Base-by-base conservation (phyloP, 441 rosid genomes). In the Omphalea diandra region DNA sequence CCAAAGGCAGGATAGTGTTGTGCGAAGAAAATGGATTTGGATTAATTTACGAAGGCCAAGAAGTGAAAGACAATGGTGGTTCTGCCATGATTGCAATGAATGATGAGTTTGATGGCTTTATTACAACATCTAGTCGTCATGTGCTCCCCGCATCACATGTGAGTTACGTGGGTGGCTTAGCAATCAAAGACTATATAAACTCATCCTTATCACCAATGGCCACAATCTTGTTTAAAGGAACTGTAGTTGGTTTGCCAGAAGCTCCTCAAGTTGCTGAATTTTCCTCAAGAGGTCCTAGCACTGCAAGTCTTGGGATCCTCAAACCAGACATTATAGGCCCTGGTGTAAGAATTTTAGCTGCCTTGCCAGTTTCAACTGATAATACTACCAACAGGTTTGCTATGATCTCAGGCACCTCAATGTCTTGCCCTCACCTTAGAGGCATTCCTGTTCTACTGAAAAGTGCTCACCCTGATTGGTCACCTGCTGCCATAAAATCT, bases 391-490 rank as follows among this genome's bases (percentile, higher is more conserved):
- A 78, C 81, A 61, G 43, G 33, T 86, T 78, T 60, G 72, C 46
- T 49, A 71, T 72, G 0, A 57, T 70, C 31, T 85, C 88, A 1
- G 90, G 88, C 7, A 86, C 94, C 1, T n/a, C n/a, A n/a, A n/a
- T n/a, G n/a, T n/a, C n/a, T n/a, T n/a, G n/a, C n/a, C n/a, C n/a
- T n/a, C n/a, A n/a, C n/a, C n/a, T n/a, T 65, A 87, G 91, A 38
- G 96, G 98, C 33, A 79, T 93, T 38, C 93, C 91, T 57, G 98
- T 95, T 50, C 67, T 90, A 64, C 77, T 90, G 65, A 90, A 84
- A 77, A 95, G 90, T 60, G 87, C 82, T 65, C 88, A n/a, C n/a
- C n/a, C n/a, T n/a, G n/a, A n/a, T n/a, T n/a, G n/a, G n/a, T n/a
- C n/a, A n/a, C n/a, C n/a, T n/a, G n/a, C n/a, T n/a, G n/a, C n/a